Evolutionary conservation across 192 early-diverging fungal genomes (phyloP), one percentile per base, ranked within the genome.

Genomic region (Fimicolochytrium jonesii): DNA sequence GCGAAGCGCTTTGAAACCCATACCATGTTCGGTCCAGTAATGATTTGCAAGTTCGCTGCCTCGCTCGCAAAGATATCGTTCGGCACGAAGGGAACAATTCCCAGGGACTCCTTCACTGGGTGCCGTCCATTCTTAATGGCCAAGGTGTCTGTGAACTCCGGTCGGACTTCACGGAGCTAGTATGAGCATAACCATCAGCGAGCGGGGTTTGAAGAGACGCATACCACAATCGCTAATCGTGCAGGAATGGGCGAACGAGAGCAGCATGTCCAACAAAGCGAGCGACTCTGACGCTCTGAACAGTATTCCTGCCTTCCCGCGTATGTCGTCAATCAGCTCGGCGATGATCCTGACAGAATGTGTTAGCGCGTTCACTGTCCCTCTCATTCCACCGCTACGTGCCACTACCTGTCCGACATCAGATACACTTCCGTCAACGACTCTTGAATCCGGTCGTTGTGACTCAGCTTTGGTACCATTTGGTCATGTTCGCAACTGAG

Each of bases 11-110:
- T n/a, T n/a, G n/a, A n/a, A n/a, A n/a, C 15, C 17, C 45, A 28
- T 33, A 64, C 87, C 93, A 92, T 94, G 64, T 97, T 97, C 6
- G 92, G 89, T 0, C 94, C 94, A 10, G 89, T 92, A 5, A 95
- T 84, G 13, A 93, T 71, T 30, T 89, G 92, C 58, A 94, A 80
- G 17, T 77, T 83, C 0, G 72, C 67, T 3, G 62, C 73, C 4
- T 66, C 64, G 15, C 69, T 64, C 5, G 87, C 85, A 53, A 72
- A 83, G 6, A 81, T 70, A 56, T 90, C 87, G 58, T 96, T 96
- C 6, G 88, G 71, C 1, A 92, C 78, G 56, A 86, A 88, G 17
- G 58, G 34, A 6, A 70, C 67, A 13, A 10, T 47, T 20, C 26
- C 7, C 5, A 28, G 26, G 22, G 22, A 64, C 64, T 65, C 52